These are phyloP conservation scores for Penicillium thymicola DNA, from an alignment of 2,329 filamentous ascomycete species.

Conservation along the genomic window DNA sequence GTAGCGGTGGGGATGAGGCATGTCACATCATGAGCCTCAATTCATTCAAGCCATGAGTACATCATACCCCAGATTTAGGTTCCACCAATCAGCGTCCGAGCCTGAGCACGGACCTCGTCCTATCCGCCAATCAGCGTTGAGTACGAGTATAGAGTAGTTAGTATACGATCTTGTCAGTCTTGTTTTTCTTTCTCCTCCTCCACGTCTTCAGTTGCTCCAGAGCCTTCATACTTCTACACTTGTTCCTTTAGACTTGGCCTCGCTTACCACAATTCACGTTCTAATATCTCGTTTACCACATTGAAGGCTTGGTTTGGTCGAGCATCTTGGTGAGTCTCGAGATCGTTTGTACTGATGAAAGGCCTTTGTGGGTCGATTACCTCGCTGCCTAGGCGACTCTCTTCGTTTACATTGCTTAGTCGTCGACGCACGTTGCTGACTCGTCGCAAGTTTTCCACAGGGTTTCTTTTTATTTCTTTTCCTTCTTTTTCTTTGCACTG, in stretches of 20 bases:
- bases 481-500: too few relatives aligned
- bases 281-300: neutral
- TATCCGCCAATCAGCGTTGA: neutral
- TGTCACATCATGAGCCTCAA: neutral
- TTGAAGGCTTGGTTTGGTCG: neutral
- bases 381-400: neutral
- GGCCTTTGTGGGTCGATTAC: neutral
- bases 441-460: neutral
- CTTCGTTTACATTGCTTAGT: neutral
- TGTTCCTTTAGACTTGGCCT: too few relatives aligned
- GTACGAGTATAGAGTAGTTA: neutral
- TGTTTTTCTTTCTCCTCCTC: neutral
- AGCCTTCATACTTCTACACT: neutral
- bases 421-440: neutral
- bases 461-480: too few relatives aligned
- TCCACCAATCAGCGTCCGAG: neutral
- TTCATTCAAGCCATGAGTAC: neutral
- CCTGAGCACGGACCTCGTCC: fast-evolving
- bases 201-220: neutral
- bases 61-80: neutral
- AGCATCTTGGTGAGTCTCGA: neutral
- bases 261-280: neutral
- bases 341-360: neutral
- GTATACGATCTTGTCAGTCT: neutral
- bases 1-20: fast-evolving